phyloP scores from a whole-genome alignment of 176 grass and related monocot species.

The Calamus simplicifolius region DNA sequence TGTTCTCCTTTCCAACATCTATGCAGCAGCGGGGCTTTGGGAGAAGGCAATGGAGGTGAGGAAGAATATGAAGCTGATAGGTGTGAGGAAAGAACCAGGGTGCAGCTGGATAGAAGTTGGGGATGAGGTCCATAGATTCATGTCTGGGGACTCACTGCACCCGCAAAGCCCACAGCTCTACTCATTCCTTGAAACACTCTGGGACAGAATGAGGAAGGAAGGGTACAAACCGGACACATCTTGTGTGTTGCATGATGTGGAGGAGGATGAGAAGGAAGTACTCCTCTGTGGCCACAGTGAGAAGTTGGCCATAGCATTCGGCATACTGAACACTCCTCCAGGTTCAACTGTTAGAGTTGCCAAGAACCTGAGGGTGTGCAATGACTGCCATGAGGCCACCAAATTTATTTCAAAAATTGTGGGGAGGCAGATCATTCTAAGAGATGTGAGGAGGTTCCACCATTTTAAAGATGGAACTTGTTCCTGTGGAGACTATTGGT shows the following conservation, averaged over 20 bases:
- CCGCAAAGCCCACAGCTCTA: conserved; percentile 53
- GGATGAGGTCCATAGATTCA: conserved; percentile 55
- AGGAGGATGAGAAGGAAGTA: conserved; percentile 50
- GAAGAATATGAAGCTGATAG: conserved; percentile 43
- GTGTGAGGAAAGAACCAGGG: conserved; percentile 71
- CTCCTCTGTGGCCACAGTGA: conserved; percentile 73
- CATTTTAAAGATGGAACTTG: conserved; percentile 67
- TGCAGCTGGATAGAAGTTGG: conserved; percentile 81
- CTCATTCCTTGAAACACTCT: conserved; percentile 48
- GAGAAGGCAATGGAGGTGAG: conserved; percentile 46
- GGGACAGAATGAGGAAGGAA: conserved; percentile 61
- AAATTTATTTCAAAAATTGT: conserved; percentile 80
- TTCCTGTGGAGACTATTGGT: conserved; percentile 91
- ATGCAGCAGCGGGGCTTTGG: conserved; percentile 56
- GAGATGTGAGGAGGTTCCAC: conserved; percentile 77
- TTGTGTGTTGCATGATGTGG: conserved; percentile 72
- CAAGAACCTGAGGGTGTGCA: conserved; percentile 94
- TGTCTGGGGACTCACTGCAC: conserved; percentile 62
- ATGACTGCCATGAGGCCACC: conserved; percentile 77
- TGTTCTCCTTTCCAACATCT: conserved; percentile 90
- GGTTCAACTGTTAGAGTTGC: conserved; percentile 65
- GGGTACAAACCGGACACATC: conserved; percentile 75
- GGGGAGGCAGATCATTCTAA: conserved; percentile 64
- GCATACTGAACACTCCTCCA: conserved; percentile 45
- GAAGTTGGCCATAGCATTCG: conserved; percentile 86